Evolutionary conservation across 768 basidiomycete genomes (phyloP), one percentile per base, ranked within the genome.

Genomic region (Pulveroboletus sp.): DNA sequence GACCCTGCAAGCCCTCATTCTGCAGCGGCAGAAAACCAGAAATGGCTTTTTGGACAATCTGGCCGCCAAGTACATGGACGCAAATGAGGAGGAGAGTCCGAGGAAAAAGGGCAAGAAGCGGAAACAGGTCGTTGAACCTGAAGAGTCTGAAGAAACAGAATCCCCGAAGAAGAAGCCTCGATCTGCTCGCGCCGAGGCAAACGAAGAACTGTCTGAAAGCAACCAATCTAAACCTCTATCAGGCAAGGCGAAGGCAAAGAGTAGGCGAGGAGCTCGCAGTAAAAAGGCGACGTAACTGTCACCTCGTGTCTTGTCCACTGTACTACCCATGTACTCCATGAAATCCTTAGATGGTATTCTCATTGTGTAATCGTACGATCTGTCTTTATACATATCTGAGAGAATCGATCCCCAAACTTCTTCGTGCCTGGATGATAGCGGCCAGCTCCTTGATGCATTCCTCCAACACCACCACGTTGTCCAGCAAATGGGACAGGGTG

Each of bases 381-480:
- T 35, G 14, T 38, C 41, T 43, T 69, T 72, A 90, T 58, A 92
- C 62, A 63, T 89, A 91, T 57, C 86, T 80, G 53, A 92, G 68
- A 20, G 82, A 75, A 69, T 94, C 92, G 53, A 94, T 87, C 9
- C 93, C 93, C 45, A 94, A 68, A 68, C 83, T 85, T 53, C 89
- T 74, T 50, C 92, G 74, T 14, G 89, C 90, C 68, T 90, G 85
- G 44, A 93, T 80, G 55, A 93, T 85, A 13, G 90, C 89, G 13
- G 83, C 82, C 29, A 93, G 72, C 67, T 98, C 95, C 71, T 97
- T 97, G 62, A 97, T 86, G 53, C 85, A 87, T 68, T 97, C 95
- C 68, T 97, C 95, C 54, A 98, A 64, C 34, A 97, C 84, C 26
- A 98, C 93, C 26, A 94, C 86, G 62, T 97, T 97, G 64, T 97